A percentile compares a stretch with the other conserved stretches of the same genome.
These are phyloP conservation scores for Hamamelis virginiana DNA, from an alignment of 164 flowering plant species.

Conservation along the genomic window DNA sequence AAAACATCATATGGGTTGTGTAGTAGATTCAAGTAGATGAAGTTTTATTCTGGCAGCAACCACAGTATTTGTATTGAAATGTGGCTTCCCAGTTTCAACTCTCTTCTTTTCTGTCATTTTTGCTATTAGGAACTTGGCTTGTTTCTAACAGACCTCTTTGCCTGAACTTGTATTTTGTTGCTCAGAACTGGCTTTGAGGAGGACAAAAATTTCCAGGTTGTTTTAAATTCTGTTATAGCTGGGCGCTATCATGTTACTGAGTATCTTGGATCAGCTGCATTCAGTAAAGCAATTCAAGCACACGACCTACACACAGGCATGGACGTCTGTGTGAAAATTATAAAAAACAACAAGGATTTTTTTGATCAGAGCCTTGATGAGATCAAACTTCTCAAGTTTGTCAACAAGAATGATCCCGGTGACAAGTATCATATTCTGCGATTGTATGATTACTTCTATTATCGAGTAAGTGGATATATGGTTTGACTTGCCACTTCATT, in stretches of 20 bases:
- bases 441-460: slow-evolving; percentile 94
- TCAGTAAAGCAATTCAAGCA: slow-evolving; percentile 99
- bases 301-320: slow-evolving; percentile 98
- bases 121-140: neutral
- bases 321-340: slow-evolving; percentile 98
- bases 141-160: neutral
- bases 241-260: slow-evolving; percentile 99
- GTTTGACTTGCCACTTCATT: slow-evolving; percentile 2
- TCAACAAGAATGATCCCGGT: slow-evolving; percentile 96
- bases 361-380: slow-evolving; percentile 99
- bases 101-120: neutral
- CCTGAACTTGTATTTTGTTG: slow-evolving; percentile 14
- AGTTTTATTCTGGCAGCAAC: too few species aligned
- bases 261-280: slow-evolving; percentile 99
- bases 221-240: slow-evolving; percentile 91
- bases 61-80: neutral
- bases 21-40: too few species aligned
- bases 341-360: slow-evolving; percentile 97
- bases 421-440: slow-evolving; percentile 95
- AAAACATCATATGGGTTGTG: too few species aligned
- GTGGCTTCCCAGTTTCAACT: neutral
- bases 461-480: slow-evolving; percentile 64
- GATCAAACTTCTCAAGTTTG: slow-evolving; percentile 96
- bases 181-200: slow-evolving; percentile 99
- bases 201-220: slow-evolving; percentile 97